Percentiles rank a stretch among this genome's conserved stretches.
Evolutionary conservation across 2,329 filamentous ascomycete species (phyloP).

Genomic region (Mycosphaerella sp.): DNA sequence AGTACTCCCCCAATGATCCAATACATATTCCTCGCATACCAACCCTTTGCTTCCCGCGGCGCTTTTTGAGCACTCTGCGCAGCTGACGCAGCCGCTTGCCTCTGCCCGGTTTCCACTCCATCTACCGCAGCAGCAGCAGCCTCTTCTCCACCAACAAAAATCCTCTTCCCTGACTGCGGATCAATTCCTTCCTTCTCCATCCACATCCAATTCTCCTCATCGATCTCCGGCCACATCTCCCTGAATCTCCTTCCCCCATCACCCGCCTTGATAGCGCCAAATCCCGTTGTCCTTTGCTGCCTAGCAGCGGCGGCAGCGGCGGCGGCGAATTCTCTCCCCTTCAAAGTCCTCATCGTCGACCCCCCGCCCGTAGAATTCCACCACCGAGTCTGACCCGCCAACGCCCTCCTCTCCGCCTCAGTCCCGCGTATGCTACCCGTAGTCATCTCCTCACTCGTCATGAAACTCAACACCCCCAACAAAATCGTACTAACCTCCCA

Average conservation of each 20-base stretch:
- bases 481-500: slow-evolving; percentile 98
- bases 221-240: slow-evolving; percentile 81
- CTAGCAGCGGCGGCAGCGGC: neutral
- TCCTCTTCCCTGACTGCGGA: slow-evolving; percentile 57
- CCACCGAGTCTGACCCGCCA: slow-evolving; percentile 76
- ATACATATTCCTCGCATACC: slow-evolving; percentile 74
- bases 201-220: slow-evolving; percentile 86
- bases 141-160: slow-evolving; percentile 47
- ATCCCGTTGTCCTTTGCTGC: slow-evolving; percentile 53
- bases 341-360: slow-evolving; percentile 49
- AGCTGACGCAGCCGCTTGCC: slow-evolving; percentile 67
- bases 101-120: slow-evolving; percentile 57
- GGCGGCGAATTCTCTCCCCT: slow-evolving; percentile 7
- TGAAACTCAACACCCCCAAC: slow-evolving; percentile 89
- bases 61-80: slow-evolving; percentile 63
- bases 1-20: slow-evolving; percentile 62
- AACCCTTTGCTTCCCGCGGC: slow-evolving; percentile 56
- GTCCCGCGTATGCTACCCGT: slow-evolving; percentile 79
- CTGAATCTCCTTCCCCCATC: slow-evolving; percentile 90
- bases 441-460: slow-evolving; percentile 99
- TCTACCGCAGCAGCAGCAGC: slow-evolving; percentile 33
- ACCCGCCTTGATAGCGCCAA: slow-evolving; percentile 74
- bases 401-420: slow-evolving; percentile 67
- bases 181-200: slow-evolving; percentile 81
- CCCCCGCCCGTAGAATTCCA: slow-evolving; percentile 96